These are phyloP conservation scores for Taphrina populina DNA, from an alignment of 1,139 yeast genomes.

Conservation along the genomic window DNA sequence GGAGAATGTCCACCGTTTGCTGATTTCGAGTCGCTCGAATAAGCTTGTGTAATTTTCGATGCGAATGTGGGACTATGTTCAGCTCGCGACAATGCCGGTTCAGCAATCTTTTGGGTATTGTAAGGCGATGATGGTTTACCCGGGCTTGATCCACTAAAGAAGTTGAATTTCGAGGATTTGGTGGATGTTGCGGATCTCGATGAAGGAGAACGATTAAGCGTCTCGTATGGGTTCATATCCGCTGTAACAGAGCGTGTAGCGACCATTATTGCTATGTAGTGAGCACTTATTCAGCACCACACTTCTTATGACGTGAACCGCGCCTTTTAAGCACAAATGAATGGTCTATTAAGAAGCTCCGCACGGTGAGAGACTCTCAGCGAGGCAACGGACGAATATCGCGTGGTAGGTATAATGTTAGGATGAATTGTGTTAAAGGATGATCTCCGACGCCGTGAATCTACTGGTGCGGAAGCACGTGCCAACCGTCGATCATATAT, in stretches of 20 bases:
- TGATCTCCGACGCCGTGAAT: too few species aligned
- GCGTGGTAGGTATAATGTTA: too few species aligned
- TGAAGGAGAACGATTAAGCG: slow-evolving; percentile 4
- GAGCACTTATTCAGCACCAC: too few species aligned
- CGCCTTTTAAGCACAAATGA: too few species aligned
- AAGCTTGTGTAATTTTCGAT: not conserved
- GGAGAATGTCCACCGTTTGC: slow-evolving; percentile 12
- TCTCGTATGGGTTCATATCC: slow-evolving; percentile 10
- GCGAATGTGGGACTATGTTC: slow-evolving; percentile 7
- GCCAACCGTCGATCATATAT: too few species aligned
- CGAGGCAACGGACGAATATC: too few species aligned
- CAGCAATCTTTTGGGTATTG: slow-evolving; percentile 13
- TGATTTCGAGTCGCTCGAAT: not conserved
- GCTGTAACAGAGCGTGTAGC: slow-evolving; percentile 11
- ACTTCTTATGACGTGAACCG: too few species aligned
- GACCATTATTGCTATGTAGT: slow-evolving; percentile 3
- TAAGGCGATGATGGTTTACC: slow-evolving; percentile 20
- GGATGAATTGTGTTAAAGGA: too few species aligned
- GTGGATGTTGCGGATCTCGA: slow-evolving; percentile 1
- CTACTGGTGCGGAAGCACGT: too few species aligned
- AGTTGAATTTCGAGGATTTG: slow-evolving; percentile 13
- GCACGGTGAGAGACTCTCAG: too few species aligned
- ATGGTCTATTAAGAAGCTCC: too few species aligned
- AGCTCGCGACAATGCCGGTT: slow-evolving; percentile 12
- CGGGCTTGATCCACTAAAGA: slow-evolving; percentile 10